A percentile compares a stretch with the other conserved stretches of the same genome.
phyloP scores from a whole-genome alignment of 495 filamentous ascomycete species.

The Pseudoneurospora amorphoporcata region DNA sequence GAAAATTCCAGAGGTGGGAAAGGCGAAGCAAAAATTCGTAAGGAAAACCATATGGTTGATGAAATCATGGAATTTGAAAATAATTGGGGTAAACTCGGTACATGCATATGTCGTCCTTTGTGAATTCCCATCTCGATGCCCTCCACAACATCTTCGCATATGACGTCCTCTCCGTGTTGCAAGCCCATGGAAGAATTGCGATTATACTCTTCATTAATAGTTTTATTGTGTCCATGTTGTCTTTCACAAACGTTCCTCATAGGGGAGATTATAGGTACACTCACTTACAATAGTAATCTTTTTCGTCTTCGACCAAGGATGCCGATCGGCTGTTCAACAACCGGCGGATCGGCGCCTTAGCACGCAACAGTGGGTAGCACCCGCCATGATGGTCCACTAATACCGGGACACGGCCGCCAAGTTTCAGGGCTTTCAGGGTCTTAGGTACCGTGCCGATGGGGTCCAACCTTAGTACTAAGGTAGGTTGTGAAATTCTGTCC shows the following conservation, averaged over 20 bases:
- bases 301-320: neutral
- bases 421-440: neutral
- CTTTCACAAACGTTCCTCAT: no score
- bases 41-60: neutral
- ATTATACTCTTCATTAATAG: no score
- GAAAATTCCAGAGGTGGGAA: neutral
- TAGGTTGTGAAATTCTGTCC: neutral
- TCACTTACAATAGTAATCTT: no score
- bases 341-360: neutral
- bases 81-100: neutral
- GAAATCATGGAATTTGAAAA: neutral
- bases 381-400: neutral
- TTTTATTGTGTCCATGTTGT: no score
- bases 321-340: neutral
- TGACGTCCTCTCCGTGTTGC: no score
- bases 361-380: neutral
- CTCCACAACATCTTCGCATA: neutral
- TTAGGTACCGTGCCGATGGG: neutral
- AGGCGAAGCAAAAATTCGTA: neutral
- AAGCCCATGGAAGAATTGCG: no score
- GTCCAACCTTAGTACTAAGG: neutral
- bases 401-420: neutral
- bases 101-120: neutral
- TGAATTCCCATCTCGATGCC: neutral
- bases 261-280: no score